Evolutionary conservation across 352 stramenopile genomes (phyloP).

Genomic region (Pythium phragmiticola): DNA sequence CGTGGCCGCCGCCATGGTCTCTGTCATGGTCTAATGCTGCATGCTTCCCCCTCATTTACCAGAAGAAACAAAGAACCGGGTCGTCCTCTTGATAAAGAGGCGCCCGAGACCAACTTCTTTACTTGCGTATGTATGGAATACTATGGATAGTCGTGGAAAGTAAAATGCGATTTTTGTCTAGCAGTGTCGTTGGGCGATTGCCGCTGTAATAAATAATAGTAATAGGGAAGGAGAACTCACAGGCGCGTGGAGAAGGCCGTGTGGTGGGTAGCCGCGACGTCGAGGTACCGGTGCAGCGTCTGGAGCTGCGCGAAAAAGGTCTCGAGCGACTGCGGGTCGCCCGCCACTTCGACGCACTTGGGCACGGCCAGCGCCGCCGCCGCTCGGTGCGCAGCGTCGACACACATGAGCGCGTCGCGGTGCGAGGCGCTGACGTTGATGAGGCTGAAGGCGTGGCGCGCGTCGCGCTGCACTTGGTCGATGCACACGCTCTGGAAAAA

Average conservation of each 20-base stretch:
- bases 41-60: too few relatives aligned
- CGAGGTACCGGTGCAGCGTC: conserved; percentile 49
- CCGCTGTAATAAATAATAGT: conserved; percentile 1
- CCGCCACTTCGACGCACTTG: conserved; percentile 30
- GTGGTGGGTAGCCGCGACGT: conserved; percentile 30
- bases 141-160: background rate
- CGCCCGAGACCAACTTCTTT: too few relatives aligned
- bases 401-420: conserved; percentile 30
- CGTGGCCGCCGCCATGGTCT: background rate
- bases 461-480: conserved; percentile 25
- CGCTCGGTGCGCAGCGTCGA: conserved; percentile 30
- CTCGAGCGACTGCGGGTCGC: conserved; percentile 35
- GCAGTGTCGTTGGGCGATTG: conserved; percentile 2
- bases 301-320: conserved; percentile 57
- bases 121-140: too few relatives aligned
- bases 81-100: too few relatives aligned
- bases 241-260: conserved; percentile 43
- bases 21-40: too few relatives aligned
- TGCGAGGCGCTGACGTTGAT: conserved; percentile 38
- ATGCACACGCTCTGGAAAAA: conserved; percentile 47
- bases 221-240: background rate
- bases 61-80: too few relatives aligned
- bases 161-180: conserved; percentile 4
- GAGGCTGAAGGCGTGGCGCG: conserved; percentile 33
- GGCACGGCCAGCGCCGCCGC: conserved; percentile 37